Conservation (phyloP, 768 basidiomycete species). For the Lactarius vividus region DNA sequence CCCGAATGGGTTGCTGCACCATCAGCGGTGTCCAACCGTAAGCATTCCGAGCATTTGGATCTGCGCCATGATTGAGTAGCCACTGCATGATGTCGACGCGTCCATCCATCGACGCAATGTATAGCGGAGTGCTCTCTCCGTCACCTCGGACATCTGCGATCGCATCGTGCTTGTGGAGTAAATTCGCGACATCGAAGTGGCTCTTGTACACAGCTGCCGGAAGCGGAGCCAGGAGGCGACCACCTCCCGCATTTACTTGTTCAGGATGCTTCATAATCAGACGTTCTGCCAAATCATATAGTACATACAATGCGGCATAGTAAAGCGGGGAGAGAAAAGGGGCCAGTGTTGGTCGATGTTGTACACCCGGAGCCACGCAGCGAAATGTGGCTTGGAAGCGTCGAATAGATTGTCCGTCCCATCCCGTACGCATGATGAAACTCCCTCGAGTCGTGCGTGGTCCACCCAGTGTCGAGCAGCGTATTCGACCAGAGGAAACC, state of each 20-base stretch:
- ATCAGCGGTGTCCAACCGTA: background rate
- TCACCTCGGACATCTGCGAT: background rate
- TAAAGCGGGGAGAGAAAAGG: background rate
- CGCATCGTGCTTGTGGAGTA: background rate
- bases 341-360: too few relatives aligned
- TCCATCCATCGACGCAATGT: fast-evolving
- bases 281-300: background rate
- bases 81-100: background rate
- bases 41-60: background rate
- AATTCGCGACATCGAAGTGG: background rate
- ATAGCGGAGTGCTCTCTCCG: background rate
- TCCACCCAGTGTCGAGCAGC: background rate
- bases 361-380: background rate
- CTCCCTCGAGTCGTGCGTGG: background rate
- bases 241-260: background rate
- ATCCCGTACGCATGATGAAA: background rate
- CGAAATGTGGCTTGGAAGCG: background rate
- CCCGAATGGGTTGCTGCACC: fast-evolving
- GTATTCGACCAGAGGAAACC: background rate
- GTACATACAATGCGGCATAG: background rate
- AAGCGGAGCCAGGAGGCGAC: background rate
- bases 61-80: background rate
- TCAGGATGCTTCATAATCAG: background rate
- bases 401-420: background rate
- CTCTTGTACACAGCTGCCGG: background rate